These are phyloP conservation scores for Metschnikowia corniflorae DNA, from an alignment of 805 yeast species.

Conservation along the genomic window DNA sequence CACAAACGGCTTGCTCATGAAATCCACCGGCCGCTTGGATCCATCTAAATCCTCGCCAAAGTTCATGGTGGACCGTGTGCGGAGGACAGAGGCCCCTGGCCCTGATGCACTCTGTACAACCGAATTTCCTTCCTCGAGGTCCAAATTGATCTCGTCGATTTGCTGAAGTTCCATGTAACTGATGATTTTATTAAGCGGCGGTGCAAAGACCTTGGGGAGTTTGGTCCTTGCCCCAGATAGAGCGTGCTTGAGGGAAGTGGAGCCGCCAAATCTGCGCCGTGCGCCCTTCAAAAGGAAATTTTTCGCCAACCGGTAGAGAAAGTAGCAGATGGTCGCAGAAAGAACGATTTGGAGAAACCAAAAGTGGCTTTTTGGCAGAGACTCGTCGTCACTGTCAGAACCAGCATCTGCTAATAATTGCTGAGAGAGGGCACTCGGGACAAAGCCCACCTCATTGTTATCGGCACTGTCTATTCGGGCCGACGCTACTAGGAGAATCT, in stretches of 20 bases:
- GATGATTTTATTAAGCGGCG: slow-evolving; percentile 18
- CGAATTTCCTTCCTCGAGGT: slow-evolving; percentile 34
- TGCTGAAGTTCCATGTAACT: slow-evolving; percentile 19
- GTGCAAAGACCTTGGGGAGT: slow-evolving; percentile 21
- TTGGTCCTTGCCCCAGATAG: slow-evolving; percentile 7
- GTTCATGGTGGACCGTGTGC: slow-evolving; percentile 37
- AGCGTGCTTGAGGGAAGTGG: slow-evolving; percentile 12
- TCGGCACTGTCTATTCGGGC: slow-evolving; percentile 44
- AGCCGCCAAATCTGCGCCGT: slow-evolving; percentile 1
- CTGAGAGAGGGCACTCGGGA: slow-evolving; percentile 38
- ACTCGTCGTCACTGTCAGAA: slow-evolving; percentile 21
- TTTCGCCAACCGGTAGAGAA: slow-evolving; percentile 8
- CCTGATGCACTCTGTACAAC: slow-evolving; percentile 20
- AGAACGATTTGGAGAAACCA: slow-evolving; percentile 16
- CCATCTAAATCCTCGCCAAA: slow-evolving; percentile 19
- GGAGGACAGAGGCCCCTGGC: slow-evolving; percentile 23
- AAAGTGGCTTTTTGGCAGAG: neutral
- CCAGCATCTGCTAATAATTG: slow-evolving; percentile 10
- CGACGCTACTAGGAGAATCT: slow-evolving; percentile 77
- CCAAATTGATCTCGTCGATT: slow-evolving; percentile 21
- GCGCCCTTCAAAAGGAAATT: slow-evolving; percentile 1
- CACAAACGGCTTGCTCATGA: slow-evolving; percentile 36
- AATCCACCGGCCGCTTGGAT: slow-evolving; percentile 18
- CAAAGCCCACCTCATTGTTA: slow-evolving; percentile 33
- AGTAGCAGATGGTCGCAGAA: slow-evolving; percentile 17